Evolutionary conservation across 768 basidiomycete genomes (phyloP), one percentile per base, ranked within the genome.

Genomic region (Boletus huronensis): DNA sequence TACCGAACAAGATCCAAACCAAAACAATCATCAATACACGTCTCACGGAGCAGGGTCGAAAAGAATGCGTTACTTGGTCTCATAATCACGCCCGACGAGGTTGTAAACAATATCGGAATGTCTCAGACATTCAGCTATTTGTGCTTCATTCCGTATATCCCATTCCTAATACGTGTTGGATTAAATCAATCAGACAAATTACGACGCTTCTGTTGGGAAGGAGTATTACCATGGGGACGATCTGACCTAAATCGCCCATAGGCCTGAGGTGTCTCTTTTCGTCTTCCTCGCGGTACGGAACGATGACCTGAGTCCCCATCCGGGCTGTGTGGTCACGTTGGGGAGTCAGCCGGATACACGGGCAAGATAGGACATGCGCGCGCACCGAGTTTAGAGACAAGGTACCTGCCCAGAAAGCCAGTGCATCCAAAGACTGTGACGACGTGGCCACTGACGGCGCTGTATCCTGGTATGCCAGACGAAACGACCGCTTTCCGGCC

Each of bases 91-190:
- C 19, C 96, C 94, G 48, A 90, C 87, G 53, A 98, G 87, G 74
- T 98, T 98, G 78, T 94, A 97, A 21, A 99, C 97, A 5, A 88
- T 89, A 69, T 98, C 93, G 19, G 96, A 98, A 72, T 97, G 93
- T 60, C 91, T 80, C 55, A 98, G 70, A 71, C 94, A 97, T 69
- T 98, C 96, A 36, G 84, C 90, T 62, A 95, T 97, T 67, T 95
- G 93, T 48, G 84, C 80, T 64, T 93, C 89, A 67, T 91, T 87
- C 53, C 93, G 82, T 45, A 96, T 79, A 68, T 98, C 93, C 93
- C 93, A 98, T 82, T 98, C 96, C 95, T 98, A 58, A 54, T 36
- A 50, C 25, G 63, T 45, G 34, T 43, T 32, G 23, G 50, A 58
- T 60, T 42, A 58, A 64, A 69, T 56, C 59, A 21, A 64, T 64